Evolutionary conservation across 129 eudicot genomes (phyloP), one percentile per base, ranked within the genome.

Genomic region (Lonicera japonica): DNA sequence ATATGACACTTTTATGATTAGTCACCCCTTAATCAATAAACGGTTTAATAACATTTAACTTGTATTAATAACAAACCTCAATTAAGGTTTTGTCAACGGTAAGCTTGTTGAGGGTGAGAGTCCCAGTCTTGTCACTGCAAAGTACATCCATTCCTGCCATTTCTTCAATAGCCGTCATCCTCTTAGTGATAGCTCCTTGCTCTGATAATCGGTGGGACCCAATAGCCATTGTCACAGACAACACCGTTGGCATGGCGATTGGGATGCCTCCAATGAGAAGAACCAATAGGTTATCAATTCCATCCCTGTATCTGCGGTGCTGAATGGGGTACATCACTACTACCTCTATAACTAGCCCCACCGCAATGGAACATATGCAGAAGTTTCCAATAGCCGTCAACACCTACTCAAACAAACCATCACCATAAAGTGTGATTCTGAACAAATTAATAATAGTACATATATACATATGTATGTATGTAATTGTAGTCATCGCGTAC

Each of bases 121-220:
- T 88, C 9, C 96, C 96, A 7, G 96, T 88, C 60, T 88, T 88
- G 80, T 88, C 96, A 74, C 96, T 88, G 48, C 96, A 88, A 64
- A 88, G 77, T 17, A 88, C 92, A 77, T 88, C 96, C 96, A 88
- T 88, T 36, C 96, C 96, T 19, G 96, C 92, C 96, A 87, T 81
- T 66, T 84, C 96, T 69, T 88, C 96, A 62, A 88, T 88, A 54
- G 96, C 96, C 25, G 96, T 88, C 96, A 88, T 88, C 62, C 96
- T 79, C 78, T 88, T 88, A 13, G 96, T 88, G 64, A 88, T 88
- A 14, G 96, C 96, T 3, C 96, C 96, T 58, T 88, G 96, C 66
- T 88, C 59, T 9, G 96, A 88, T 25, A 88, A 36, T 43, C 78
- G 64, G 73, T 88, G 96, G 54, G 96, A 88, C 19, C 96, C 96